Evolutionary conservation across 176 grass and related monocot genomes (phyloP).

Genomic region (Carex littledalei): DNA sequence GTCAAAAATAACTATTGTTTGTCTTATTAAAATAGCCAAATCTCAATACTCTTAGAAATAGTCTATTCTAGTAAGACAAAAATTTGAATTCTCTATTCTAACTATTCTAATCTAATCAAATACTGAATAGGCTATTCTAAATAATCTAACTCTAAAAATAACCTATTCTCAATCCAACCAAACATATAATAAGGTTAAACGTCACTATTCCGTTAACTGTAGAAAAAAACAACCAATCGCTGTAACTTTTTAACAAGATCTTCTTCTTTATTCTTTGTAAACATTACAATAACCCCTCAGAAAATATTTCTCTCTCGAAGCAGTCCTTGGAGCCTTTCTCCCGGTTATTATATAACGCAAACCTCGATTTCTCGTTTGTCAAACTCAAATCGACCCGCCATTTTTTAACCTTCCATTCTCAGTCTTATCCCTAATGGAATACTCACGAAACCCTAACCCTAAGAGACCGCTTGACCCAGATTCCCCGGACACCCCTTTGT

Average conservation of each 20-base stretch:
- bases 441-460: background rate
- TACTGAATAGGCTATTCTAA: no score
- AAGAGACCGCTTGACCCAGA: constrained; percentile 39
- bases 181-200: background rate
- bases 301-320: background rate
- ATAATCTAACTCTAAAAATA: no score
- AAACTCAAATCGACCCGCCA: constrained; percentile 16
- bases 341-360: constrained; percentile 30
- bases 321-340: background rate
- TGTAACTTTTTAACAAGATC: constrained; percentile 2
- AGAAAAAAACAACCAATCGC: background rate
- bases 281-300: constrained; percentile 1
- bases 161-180: no score
- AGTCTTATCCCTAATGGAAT: background rate
- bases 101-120: no score
- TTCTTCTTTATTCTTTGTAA: constrained; percentile 1
- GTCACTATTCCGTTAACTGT: background rate
- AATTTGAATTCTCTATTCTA: no score
- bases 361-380: background rate
- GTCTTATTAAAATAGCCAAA: no score
- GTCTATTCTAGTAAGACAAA: no score
- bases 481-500: background rate
- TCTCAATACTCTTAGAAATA: no score
- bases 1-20: no score
- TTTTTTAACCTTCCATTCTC: background rate